These are phyloP conservation scores for Aureobasidium leucospermi DNA, from an alignment of 2,329 filamentous ascomycete genomes.

Conservation along the genomic window DNA sequence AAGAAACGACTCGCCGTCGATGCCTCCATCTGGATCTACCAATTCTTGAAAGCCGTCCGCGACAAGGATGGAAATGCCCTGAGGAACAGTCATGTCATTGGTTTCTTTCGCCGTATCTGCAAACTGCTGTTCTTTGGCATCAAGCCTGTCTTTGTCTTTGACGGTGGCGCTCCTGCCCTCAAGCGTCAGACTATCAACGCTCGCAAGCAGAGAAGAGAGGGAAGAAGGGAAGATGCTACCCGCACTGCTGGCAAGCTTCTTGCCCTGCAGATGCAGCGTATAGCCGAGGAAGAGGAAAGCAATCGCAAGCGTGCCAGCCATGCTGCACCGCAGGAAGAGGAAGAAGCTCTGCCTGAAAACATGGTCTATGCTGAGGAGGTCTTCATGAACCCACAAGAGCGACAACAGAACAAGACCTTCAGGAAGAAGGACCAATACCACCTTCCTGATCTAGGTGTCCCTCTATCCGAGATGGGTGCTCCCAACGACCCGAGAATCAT, in stretches of 20 bases:
- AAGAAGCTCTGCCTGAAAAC: slow-evolving; percentile 62
- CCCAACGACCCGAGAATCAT: slow-evolving; percentile 93
- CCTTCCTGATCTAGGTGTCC: slow-evolving; percentile 72
- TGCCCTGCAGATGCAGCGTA: slow-evolving; percentile 87
- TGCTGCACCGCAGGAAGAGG: slow-evolving; percentile 43
- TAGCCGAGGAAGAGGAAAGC: slow-evolving; percentile 75
- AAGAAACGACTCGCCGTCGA: slow-evolving; percentile 94
- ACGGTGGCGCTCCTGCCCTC: slow-evolving; percentile 83
- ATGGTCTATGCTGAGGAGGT: slow-evolving; percentile 89
- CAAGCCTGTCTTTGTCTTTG: slow-evolving; percentile 94
- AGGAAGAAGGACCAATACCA: slow-evolving; percentile 93
- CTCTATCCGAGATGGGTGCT: slow-evolving; percentile 77
- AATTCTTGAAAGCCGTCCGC: slow-evolving; percentile 96
- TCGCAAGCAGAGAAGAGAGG: slow-evolving; percentile 74
- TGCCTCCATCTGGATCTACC: slow-evolving; percentile 99
- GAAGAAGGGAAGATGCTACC: slow-evolving; percentile 83
- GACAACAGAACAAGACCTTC: slow-evolving; percentile 67
- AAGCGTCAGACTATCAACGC: slow-evolving; percentile 85
- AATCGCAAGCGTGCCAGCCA: slow-evolving; percentile 47
- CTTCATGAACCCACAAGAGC: slow-evolving; percentile 70
- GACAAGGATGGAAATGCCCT: slow-evolving; percentile 97
- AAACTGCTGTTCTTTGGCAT: slow-evolving; percentile 96
- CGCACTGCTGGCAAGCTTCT: slow-evolving; percentile 85
- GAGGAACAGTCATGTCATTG: slow-evolving; percentile 90
- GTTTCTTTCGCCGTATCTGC: slow-evolving; percentile 97